Conservation (phyloP, 2,329 filamentous ascomycete species). For the Verticillium tricorpus region DNA sequence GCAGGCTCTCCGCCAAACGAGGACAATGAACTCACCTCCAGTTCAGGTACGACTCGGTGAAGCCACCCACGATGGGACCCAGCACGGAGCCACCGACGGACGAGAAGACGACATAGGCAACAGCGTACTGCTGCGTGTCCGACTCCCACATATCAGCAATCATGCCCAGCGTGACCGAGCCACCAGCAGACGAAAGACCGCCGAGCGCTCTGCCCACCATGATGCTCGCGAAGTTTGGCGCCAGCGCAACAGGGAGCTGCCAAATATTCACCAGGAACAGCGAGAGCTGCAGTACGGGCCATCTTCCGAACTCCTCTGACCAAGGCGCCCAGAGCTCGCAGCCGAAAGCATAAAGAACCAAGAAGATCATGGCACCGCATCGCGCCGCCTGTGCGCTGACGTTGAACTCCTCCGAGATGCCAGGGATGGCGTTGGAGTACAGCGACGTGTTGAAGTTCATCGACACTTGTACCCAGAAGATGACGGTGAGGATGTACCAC, state of each 20-base stretch:
- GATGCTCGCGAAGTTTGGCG: slow-evolving; percentile 67
- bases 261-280: slow-evolving; percentile 74
- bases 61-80: slow-evolving; percentile 75
- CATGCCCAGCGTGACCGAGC: slow-evolving; percentile 71
- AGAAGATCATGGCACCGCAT: slow-evolving; percentile 71
- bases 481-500: slow-evolving; percentile 68
- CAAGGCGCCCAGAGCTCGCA: slow-evolving; percentile 87
- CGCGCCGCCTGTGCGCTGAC: slow-evolving; percentile 67
- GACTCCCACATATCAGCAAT: slow-evolving; percentile 70
- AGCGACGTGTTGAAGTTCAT: slow-evolving; percentile 78
- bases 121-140: slow-evolving; percentile 68
- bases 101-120: slow-evolving; percentile 73
- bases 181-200: slow-evolving; percentile 66
- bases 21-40: slow-evolving; percentile 51
- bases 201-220: slow-evolving; percentile 67
- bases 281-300: slow-evolving; percentile 68
- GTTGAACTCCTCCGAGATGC: slow-evolving; percentile 62
- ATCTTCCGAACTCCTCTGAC: slow-evolving; percentile 78
- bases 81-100: slow-evolving; percentile 74
- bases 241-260: slow-evolving; percentile 67
- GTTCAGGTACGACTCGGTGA: slow-evolving; percentile 59
- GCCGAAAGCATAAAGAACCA: slow-evolving; percentile 77
- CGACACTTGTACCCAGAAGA: slow-evolving; percentile 68
- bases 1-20: slow-evolving; percentile 3
- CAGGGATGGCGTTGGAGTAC: slow-evolving; percentile 64